Evolutionary conservation across 164 flowering plant species (phyloP), one percentile per base, ranked within the genome.

Genomic region (Litsea cubeba): DNA sequence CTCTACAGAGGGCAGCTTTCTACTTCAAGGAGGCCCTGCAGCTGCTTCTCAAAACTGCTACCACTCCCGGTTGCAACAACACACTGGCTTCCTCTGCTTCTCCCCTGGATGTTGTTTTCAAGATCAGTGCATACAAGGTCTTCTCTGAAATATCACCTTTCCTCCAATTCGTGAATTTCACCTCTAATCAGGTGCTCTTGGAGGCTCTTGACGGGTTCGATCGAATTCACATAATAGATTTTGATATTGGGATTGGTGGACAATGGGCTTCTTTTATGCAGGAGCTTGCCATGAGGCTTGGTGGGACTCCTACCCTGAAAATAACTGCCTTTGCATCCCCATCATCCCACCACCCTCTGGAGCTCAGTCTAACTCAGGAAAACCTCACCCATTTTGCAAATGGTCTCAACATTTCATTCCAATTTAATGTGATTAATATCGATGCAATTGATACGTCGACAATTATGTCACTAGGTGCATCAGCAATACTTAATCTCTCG

Each of bases 191-290:
- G 72, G 96, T 92, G 51, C 78, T 93, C 14, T 88, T 93, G 24
- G 97, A 93, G 71, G 85, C 85, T 10, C 71, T 91, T 1, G 86
- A 85, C 2, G 91, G 82, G 3, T 78, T 71, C 62, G 78, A 83
- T 63, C 72, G 76, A 2, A 83, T 93, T 51, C 96, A 91, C 73
- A 82, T 93, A 6, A 69, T 91, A 0, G 95, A 91, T 72, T 93
- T 93, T 30, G 97, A 93, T 73, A 84, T 93, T 22, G 98, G 96
- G 12, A 78, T 81, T 67, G 98, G 98, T 23, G 90, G 83, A 40
- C 94, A 90, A 71, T 93, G 98, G 98, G 86, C 98, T 54, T 90
- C 98, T 22, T 82, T 91, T 28, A 90, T 93, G 91, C 94, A 93
- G 73, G 98, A 93, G 84, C 88, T 93, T 54, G 79, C 89, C 5